Conservation (phyloP, 2,329 filamentous ascomycete genomes). For the Daldinia sp. region DNA sequence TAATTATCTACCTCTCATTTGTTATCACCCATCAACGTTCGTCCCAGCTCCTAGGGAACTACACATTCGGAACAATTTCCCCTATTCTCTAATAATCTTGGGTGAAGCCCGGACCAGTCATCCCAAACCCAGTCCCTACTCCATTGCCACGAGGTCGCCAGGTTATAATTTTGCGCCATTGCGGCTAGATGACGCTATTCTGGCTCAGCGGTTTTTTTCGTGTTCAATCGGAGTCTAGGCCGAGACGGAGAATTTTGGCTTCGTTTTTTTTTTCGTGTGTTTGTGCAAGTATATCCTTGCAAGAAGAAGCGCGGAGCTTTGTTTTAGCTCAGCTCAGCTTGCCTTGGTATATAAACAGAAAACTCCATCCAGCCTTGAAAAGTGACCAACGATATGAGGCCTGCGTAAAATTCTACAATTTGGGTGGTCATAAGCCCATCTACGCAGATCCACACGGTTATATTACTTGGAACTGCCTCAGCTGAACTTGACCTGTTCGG, state of each 20-base stretch:
- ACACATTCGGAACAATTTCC: conserved; percentile 22
- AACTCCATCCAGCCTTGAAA: neutral
- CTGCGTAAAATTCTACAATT: conserved; percentile 4
- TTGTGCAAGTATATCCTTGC: conserved; percentile 10
- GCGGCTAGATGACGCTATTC: conserved; percentile 36
- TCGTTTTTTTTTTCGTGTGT: conserved; percentile 5
- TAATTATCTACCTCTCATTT: conserved; percentile 1
- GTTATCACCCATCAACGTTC: neutral
- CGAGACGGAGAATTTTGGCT: conserved; percentile 22
- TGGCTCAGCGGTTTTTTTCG: conserved; percentile 18
- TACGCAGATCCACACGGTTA: conserved; percentile 21
- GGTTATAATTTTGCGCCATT: conserved; percentile 42
- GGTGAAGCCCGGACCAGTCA: conserved; percentile 13
- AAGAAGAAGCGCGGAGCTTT: conserved; percentile 2
- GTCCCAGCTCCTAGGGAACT: conserved; percentile 6
- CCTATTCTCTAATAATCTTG: conserved; percentile 31
- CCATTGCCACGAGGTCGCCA: conserved; percentile 38
- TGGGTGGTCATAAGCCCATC: conserved; percentile 5
- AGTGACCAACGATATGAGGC: neutral
- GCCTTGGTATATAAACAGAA: conserved; percentile 4
- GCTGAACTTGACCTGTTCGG: conserved; percentile 26
- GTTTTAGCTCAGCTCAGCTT: conserved; percentile 7
- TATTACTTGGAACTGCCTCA: conserved; percentile 19
- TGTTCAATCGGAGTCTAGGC: conserved; percentile 22
- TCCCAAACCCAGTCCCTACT: conserved; percentile 26